Evolutionary conservation across 108 stramenopile species (phyloP).

Genomic region (Conticribra guillardii): DNA sequence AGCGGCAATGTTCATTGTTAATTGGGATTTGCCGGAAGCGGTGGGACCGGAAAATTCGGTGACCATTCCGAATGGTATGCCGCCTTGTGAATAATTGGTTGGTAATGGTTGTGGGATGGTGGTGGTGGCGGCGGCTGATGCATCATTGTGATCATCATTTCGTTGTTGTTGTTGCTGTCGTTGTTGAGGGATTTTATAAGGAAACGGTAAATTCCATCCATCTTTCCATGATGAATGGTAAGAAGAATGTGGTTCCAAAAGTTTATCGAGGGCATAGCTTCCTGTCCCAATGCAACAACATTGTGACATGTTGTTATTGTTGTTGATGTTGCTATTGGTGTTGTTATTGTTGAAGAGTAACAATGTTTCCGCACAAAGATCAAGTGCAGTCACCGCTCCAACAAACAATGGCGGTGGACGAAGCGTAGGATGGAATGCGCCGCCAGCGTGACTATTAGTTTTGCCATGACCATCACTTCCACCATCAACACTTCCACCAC

Average conservation of each 20-base stretch:
- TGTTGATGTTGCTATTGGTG: no score
- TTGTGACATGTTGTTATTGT: no score
- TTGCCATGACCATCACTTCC: not conserved
- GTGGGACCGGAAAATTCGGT: constrained; percentile 53
- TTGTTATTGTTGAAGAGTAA: not conserved
- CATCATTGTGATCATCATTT: not conserved
- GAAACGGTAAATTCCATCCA: constrained; percentile 16
- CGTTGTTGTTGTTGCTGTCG: not conserved
- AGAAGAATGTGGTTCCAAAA: constrained; percentile 21
- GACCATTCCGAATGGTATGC: constrained; percentile 47
- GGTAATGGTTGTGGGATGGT: no score
- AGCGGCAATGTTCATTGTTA: constrained; percentile 42
- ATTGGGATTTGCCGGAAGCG: constrained; percentile 52
- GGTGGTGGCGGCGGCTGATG: not conserved
- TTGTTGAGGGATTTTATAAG: constrained; percentile 17
- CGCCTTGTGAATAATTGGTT: no score
- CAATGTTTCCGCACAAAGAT: constrained; percentile 24
- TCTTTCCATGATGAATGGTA: constrained; percentile 13
- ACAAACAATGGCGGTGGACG: constrained; percentile 24
- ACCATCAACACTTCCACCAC: not conserved
- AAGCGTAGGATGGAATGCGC: not conserved
- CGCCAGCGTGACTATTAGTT: no score
- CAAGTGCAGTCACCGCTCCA: constrained; percentile 37
- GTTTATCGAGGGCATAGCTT: constrained; percentile 30
- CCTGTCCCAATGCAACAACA: constrained; percentile 30